Evolutionary conservation across 768 basidiomycete genomes (phyloP).

Genomic region (Leccinum pellstonianum): DNA sequence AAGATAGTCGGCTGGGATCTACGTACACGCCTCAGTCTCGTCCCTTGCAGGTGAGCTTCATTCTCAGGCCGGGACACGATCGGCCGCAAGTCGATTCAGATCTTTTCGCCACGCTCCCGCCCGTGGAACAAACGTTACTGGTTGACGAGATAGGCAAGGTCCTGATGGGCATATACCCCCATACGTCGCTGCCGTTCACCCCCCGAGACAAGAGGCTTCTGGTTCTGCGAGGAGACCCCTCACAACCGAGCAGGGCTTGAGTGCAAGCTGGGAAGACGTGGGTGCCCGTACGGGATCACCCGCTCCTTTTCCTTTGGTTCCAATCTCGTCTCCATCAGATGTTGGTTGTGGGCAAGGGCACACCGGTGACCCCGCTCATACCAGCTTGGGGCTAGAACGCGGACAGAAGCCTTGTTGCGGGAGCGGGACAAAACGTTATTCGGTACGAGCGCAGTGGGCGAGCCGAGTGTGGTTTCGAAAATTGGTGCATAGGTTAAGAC

Average conservation of each 20-base stretch:
- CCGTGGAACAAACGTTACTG: too few relatives aligned
- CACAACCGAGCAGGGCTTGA: constrained; percentile 38
- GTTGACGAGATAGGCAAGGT: too few relatives aligned
- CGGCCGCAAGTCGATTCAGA: too few relatives aligned
- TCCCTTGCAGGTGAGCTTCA: constrained; percentile 1
- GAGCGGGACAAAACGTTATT: too few relatives aligned
- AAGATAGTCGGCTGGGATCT: constrained; percentile 58
- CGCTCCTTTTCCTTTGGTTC: background rate
- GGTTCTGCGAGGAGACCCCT: background rate
- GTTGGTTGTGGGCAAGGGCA: constrained; percentile 5
- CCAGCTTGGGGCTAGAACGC: background rate
- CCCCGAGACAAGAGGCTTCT: constrained; percentile 1
- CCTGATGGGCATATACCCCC: too few relatives aligned
- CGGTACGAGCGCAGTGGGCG: background rate
- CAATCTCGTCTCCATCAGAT: constrained; percentile 7
- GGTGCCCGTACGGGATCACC: constrained; percentile 20
- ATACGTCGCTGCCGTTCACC: too few relatives aligned
- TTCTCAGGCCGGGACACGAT: too few relatives aligned
- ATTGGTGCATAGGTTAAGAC: too few relatives aligned
- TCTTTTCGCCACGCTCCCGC: too few relatives aligned
- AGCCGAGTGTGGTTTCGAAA: background rate
- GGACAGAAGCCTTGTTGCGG: too few relatives aligned
- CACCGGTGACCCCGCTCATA: background rate
- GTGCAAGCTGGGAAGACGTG: constrained; percentile 13
- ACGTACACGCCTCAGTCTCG: too few relatives aligned